These are phyloP conservation scores for Austroboletus olivaceoglutinosus DNA, from an alignment of 1,284 basidiomycete species.

Conservation along the genomic window DNA sequence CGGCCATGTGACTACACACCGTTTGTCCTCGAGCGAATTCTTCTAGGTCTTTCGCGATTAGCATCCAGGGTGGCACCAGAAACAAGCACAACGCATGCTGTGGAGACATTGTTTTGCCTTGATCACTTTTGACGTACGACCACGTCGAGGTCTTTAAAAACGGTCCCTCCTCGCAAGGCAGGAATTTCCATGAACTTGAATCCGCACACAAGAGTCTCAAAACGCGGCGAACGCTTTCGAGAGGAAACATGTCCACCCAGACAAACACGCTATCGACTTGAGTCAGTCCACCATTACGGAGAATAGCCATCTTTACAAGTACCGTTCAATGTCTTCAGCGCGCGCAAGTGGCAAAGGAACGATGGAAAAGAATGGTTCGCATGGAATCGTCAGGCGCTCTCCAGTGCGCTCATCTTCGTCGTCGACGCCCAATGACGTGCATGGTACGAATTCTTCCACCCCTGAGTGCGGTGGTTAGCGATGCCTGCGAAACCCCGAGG, in stretches of 20 bases:
- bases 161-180: slow-evolving; percentile 36
- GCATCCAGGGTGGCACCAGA: slow-evolving; percentile 64
- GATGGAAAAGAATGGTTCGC: slow-evolving; percentile 38
- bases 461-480: slow-evolving; percentile 28
- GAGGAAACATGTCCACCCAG: slow-evolving; percentile 52
- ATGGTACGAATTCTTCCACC: slow-evolving; percentile 39
- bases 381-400: slow-evolving; percentile 47
- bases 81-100: slow-evolving; percentile 47
- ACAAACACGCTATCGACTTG: slow-evolving; percentile 31
- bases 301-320: slow-evolving; percentile 1
- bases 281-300: slow-evolving; percentile 10
- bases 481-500: not conserved
- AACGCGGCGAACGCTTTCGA: slow-evolving; percentile 53
- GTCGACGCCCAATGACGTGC: slow-evolving; percentile 32
- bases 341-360: slow-evolving; percentile 26
- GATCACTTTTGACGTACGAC: slow-evolving; percentile 30
- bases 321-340: slow-evolving; percentile 42
- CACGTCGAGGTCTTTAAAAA: slow-evolving; percentile 53
- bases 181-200: slow-evolving; percentile 43
- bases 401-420: slow-evolving; percentile 41
- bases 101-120: slow-evolving; percentile 9
- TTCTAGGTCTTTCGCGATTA: slow-evolving; percentile 54
- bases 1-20: slow-evolving; percentile 35
- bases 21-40: slow-evolving; percentile 48
- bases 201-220: slow-evolving; percentile 49